Evolutionary conservation across 2,329 filamentous ascomycete species (phyloP), one percentile per base, ranked within the genome.

Genomic region (Dryadomyces quercus-mongolicae): DNA sequence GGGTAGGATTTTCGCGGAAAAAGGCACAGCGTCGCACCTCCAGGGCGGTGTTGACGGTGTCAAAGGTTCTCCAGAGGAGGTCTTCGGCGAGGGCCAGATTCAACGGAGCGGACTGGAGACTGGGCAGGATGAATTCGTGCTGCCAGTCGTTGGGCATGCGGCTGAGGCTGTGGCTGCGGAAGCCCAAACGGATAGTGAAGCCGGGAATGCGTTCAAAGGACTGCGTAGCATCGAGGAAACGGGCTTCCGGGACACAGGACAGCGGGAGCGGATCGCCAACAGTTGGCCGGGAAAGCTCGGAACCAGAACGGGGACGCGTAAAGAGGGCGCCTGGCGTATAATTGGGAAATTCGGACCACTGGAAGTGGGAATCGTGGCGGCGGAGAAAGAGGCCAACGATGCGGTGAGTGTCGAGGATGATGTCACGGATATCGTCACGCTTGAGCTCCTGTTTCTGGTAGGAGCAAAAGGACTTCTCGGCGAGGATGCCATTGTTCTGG

Each of bases 321-420:
- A 12, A 40, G 50, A 56, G 21, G 38, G 64, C 65, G 44, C 67
- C 63, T 7, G 64, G 63, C 20, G 66, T 62, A 22, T 67, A 61
- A 46, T 22, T 16, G 2, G 71, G 67, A 5, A 69, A 66, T 40
- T 72, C 67, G 22, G 70, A 66, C 75, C 74, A 78, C 45, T 65
- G 65, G 59, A 78, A 79, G 20, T 65, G 66, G n/a, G 69, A 63
- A 62, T 80, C 76, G 57, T 79, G 74, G 42, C 68, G 69, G 48
- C 70, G 67, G 15, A 80, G 61, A 57, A 77, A 80, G 9, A 76
- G 65, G 15, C 73, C 75, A 56, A 80, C 61, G 60, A 76, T 75
- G 53, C 71, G 68, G 60, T 79, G 74, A 12, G 69, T 71, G n/a
- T 72, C 71, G 25, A 73, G 63, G 48, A 75, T 67, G 48, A 78